Conservation (phyloP, 2,329 filamentous ascomycete species). For the Verticillium nubilum region DNA sequence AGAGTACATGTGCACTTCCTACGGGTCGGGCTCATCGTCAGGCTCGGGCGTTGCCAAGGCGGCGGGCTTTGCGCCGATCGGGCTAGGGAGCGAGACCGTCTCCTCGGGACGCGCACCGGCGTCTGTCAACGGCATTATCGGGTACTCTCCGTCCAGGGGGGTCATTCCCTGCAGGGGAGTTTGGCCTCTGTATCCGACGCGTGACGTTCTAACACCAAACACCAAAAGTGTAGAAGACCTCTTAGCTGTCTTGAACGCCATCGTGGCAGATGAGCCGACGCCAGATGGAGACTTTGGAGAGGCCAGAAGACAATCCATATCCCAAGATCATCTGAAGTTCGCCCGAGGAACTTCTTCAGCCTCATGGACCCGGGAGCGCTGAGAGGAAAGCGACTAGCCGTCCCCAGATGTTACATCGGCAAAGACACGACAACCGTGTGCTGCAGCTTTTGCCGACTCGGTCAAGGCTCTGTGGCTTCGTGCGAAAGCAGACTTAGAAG, state of each 20-base stretch:
- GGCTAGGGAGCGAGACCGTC: conserved; percentile 46
- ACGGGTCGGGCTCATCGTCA: conserved; percentile 49
- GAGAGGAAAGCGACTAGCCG: conserved; percentile 37
- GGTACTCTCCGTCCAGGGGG: conserved; percentile 46
- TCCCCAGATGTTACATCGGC: conserved; percentile 47
- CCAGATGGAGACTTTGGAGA: conserved; percentile 48
- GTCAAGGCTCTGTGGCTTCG: conserved; percentile 21
- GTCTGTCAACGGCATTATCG: conserved; percentile 45
- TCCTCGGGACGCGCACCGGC: conserved; percentile 46
- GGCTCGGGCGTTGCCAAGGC: conserved; percentile 43
- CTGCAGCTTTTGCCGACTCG: conserved; percentile 1
- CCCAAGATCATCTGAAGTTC: conserved; percentile 22
- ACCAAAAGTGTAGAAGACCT: conserved; percentile 41
- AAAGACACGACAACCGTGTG: conserved; percentile 11
- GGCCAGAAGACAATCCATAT: conserved; percentile 40
- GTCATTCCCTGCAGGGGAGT: conserved; percentile 41
- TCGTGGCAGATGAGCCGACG: conserved; percentile 32
- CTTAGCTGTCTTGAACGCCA: conserved; percentile 36
- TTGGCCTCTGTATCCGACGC: conserved; percentile 48
- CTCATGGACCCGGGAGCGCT: conserved; percentile 27
- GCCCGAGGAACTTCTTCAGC: conserved; percentile 24
- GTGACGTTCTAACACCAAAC: conserved; percentile 45
- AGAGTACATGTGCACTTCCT: conserved; percentile 44
- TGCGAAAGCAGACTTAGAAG: conserved; percentile 28
- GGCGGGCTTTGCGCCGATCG: conserved; percentile 43